Base-by-base conservation (phyloP, 495 filamentous ascomycete genomes). In the Stereocaulon alpinum region DNA sequence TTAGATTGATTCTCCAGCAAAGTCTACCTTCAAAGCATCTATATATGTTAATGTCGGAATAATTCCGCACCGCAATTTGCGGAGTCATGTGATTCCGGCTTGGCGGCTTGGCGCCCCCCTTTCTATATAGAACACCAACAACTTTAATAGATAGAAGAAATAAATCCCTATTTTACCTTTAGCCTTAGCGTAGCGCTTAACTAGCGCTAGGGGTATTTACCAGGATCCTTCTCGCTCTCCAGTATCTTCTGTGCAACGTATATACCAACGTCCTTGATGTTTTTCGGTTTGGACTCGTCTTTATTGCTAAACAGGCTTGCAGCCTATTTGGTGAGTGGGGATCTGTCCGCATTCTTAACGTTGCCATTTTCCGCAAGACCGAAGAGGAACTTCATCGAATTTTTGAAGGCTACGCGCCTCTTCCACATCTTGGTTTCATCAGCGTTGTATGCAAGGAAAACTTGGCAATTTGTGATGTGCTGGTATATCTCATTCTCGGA, bases 401-500 rank as follows among this genome's bases (percentile, higher is more conserved):
- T 47, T 44, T 56, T 65, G 47, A 61, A 67, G 5, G 55, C 65
- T 22, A 27, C 58, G 10, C 65, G 49, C 18, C 65, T 60, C 44
- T 63, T 63, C 42, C 45, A 59, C 45, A 63, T n/a, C 32, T 59
- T 63, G 15, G 65, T 66, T 41, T 67, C 65, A 42, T 67, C 65
- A 6, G 55, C 56, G 44, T 66, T 63, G 32, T 63, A 65, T 7
- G 61, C 18, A 17, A 67, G 61, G 57, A 63, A 66, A 30, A 50
- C 56, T 18, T 67, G 65, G 43, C 63, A 65, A 20, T 67, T 66
- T 6, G 63, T 61, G 34, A 67, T 66, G 64, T 67, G 63, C 30
- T 63, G 60, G 40, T 67, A 67, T 22, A 67, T 63, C 42, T 65
- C 51, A 34, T 67, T 67, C 53, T 66, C 65, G n/a, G 51, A 56